These are phyloP conservation scores for Penicillium nucicola DNA, from an alignment of 495 filamentous ascomycete genomes.

Conservation along the genomic window DNA sequence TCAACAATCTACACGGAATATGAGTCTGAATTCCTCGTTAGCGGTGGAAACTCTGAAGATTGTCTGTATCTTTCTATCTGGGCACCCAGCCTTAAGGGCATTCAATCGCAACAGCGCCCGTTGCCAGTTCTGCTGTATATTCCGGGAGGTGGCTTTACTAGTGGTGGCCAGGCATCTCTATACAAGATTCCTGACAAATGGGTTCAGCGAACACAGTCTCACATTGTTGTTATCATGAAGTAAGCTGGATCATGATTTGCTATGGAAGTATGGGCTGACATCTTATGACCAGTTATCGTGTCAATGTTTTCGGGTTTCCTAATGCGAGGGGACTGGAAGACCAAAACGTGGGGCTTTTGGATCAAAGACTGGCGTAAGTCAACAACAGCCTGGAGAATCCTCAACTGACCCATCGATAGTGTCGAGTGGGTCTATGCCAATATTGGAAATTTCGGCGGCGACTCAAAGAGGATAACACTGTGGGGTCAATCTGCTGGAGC, in stretches of 20 bases:
- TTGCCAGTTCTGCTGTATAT: constrained; percentile 10
- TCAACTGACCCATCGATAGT: not conserved
- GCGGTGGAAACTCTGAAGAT: constrained; percentile 21
- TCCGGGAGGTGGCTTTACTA: constrained; percentile 8
- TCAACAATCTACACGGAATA: constrained; percentile 11
- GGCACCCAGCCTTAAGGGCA: constrained; percentile 6
- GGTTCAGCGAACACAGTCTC: constrained; percentile 9
- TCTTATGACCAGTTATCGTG: constrained; percentile 5
- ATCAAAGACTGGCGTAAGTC: constrained; percentile 25
- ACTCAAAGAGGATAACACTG: constrained; percentile 3
- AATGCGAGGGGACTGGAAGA: constrained; percentile 7
- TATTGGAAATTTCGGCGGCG: constrained; percentile 15
- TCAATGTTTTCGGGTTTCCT: constrained; percentile 12
- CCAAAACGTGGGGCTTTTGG: constrained; percentile 9
- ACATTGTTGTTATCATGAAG: constrained; percentile 14
- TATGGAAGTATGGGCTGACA: not conserved
- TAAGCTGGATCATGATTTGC: not conserved
- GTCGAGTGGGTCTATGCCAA: constrained; percentile 33
- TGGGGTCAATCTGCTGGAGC: constrained; percentile 14
- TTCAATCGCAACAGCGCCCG: not conserved
- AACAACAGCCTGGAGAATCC: not conserved
- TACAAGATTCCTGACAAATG: constrained; percentile 11
- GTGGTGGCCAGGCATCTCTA: constrained; percentile 4
- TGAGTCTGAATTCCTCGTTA: constrained; percentile 1
- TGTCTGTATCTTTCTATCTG: constrained; percentile 36